These are phyloP conservation scores for Lantana camara DNA, from an alignment of 257 asterid genomes.

Conservation along the genomic window DNA sequence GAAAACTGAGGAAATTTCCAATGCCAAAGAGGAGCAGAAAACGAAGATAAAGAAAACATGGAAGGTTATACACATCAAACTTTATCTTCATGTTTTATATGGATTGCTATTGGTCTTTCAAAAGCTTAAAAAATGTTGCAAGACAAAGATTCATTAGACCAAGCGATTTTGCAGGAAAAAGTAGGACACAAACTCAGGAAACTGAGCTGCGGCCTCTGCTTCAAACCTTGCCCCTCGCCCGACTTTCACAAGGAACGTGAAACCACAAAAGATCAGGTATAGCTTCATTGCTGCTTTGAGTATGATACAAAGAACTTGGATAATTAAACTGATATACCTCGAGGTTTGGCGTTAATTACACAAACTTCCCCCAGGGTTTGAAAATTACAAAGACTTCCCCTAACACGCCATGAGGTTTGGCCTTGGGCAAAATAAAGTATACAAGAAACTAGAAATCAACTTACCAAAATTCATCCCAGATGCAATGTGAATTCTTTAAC, in stretches of 20 bases:
- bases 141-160: slow-evolving; percentile 14
- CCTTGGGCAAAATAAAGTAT: too few relatives aligned
- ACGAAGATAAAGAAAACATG: slow-evolving; percentile 54
- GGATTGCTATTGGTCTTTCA: not conserved
- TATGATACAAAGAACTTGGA: too few relatives aligned
- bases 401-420: too few relatives aligned
- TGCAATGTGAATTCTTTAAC: too few relatives aligned
- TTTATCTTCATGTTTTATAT: not conserved
- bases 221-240: slow-evolving; percentile 80
- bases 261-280: slow-evolving; percentile 49
- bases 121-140: not conserved
- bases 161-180: slow-evolving; percentile 65
- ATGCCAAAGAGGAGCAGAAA: slow-evolving; percentile 55
- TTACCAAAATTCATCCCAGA: too few relatives aligned
- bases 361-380: too few relatives aligned
- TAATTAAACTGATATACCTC: too few relatives aligned
- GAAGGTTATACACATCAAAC: slow-evolving; percentile 44
- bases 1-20: slow-evolving; percentile 81
- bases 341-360: too few relatives aligned
- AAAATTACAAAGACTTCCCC: too few relatives aligned
- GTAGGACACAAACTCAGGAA: slow-evolving; percentile 66
- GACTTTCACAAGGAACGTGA: slow-evolving; percentile 69
- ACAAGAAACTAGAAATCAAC: too few relatives aligned
- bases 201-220: slow-evolving; percentile 73
- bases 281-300: not conserved